Conservation (phyloP, 352 stramenopile species). For the Globisporangium nunn region DNA sequence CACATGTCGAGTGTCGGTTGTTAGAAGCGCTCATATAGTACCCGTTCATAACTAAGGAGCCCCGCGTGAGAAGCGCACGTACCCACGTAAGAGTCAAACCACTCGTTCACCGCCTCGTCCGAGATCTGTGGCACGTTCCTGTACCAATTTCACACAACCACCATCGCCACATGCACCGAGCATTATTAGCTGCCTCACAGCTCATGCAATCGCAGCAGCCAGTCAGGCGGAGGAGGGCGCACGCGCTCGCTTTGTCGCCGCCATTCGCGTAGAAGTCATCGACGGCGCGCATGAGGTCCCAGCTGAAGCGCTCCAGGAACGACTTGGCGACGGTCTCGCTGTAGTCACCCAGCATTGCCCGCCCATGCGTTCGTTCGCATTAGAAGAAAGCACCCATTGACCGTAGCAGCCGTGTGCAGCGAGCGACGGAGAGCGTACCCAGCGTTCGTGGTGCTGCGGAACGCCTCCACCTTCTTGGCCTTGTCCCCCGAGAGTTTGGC, state of each 20-base stretch:
- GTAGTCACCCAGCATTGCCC: not conserved
- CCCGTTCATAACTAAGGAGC: not conserved
- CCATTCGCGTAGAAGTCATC: slow-evolving; percentile 74
- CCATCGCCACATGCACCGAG: not conserved
- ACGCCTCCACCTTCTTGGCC: slow-evolving; percentile 63
- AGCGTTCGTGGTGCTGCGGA: slow-evolving; percentile 72
- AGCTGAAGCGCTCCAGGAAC: slow-evolving; percentile 76
- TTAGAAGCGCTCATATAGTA: not conserved
- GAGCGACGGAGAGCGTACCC: slow-evolving; percentile 23
- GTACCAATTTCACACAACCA: not conserved
- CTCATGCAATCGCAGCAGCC: slow-evolving; percentile 1
- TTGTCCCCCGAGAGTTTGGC: slow-evolving; percentile 50
- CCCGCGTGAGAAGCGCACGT: not conserved
- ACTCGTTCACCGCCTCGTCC: slow-evolving; percentile 27
- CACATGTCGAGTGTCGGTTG: no score
- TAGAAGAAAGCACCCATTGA: no score
- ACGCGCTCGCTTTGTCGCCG: slow-evolving; percentile 22
- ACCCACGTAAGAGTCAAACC: slow-evolving; percentile 69
- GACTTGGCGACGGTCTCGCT: slow-evolving; percentile 64
- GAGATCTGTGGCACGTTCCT: slow-evolving; percentile 11
- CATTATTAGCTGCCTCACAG: not conserved
- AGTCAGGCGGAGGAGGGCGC: slow-evolving; percentile 9
- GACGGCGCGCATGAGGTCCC: slow-evolving; percentile 70
- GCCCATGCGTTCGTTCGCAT: not conserved
- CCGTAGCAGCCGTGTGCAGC: not conserved